Conservation (phyloP, 345 rosid species). For the Linum trigynum region DNA sequence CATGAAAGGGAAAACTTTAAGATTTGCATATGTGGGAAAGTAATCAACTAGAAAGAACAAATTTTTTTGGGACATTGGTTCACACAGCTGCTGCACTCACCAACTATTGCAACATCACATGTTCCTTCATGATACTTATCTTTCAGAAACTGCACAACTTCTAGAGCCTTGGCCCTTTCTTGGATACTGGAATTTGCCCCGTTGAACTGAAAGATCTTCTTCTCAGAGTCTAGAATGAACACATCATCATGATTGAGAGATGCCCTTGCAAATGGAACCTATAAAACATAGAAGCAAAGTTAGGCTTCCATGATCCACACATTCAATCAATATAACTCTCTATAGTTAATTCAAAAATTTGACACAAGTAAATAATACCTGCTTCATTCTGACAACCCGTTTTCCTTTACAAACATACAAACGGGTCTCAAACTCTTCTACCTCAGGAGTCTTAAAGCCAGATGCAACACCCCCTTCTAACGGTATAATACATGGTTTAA, state of each 20-base stretch:
- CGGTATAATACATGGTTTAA: constrained; percentile 94
- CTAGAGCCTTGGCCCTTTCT: constrained; percentile 96
- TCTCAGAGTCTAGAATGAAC: constrained; percentile 73
- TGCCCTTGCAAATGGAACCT: constrained; percentile 95
- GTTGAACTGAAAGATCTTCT: constrained; percentile 93
- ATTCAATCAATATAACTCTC: constrained; percentile 3
- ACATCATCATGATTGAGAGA: constrained; percentile 97
- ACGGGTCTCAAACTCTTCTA: constrained; percentile 77
- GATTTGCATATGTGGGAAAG: too few species aligned
- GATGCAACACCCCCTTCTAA: constrained; percentile 96
- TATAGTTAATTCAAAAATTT: background rate
- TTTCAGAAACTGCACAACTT: constrained; percentile 84
- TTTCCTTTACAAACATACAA: constrained; percentile 86
- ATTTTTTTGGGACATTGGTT: background rate
- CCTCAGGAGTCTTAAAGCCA: constrained; percentile 80
- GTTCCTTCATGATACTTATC: constrained; percentile 82
- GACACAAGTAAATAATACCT: constrained; percentile 38
- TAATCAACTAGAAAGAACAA: background rate
- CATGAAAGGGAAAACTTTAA: background rate
- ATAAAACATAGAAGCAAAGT: constrained; percentile 23
- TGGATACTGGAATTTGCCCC: constrained; percentile 97
- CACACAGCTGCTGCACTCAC: constrained; percentile 33
- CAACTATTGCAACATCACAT: constrained; percentile 75
- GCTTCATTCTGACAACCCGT: constrained; percentile 84
- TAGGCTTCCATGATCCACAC: constrained; percentile 13